Evolutionary conservation across 225 moss, liverwort and hornwort species (phyloP).

Genomic region (Polytrichum formosum): DNA sequence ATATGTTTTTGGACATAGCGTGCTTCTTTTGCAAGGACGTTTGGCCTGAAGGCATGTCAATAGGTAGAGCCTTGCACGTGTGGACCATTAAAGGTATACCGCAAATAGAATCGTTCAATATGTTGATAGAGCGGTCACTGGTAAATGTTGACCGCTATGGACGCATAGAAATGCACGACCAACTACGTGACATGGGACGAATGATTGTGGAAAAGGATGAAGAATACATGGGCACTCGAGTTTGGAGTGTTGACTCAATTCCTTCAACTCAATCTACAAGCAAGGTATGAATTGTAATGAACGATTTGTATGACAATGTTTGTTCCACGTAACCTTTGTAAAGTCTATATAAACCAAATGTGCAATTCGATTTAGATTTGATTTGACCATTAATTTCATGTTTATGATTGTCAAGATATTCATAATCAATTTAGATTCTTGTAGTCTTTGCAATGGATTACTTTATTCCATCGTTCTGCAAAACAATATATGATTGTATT

Average conservation of each 20-base stretch:
- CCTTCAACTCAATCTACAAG: background rate
- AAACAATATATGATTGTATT: too few species aligned
- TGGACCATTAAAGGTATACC: background rate
- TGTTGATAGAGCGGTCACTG: background rate
- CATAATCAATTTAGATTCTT: background rate
- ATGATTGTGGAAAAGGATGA: background rate
- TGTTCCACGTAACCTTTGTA: background rate
- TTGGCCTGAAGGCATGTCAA: background rate
- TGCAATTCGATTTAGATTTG: too few species aligned
- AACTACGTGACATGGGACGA: background rate
- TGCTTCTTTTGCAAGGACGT: background rate
- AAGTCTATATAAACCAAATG: background rate
- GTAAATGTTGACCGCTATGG: background rate
- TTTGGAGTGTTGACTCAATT: background rate
- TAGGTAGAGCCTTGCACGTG: background rate
- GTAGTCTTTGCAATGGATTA: background rate
- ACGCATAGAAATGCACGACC: background rate
- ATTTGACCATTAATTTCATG: background rate
- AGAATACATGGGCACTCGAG: background rate
- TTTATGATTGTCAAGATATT: background rate
- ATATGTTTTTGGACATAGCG: background rate
- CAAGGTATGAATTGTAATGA: background rate
- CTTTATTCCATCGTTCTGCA: background rate
- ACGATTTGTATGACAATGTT: background rate
- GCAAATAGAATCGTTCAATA: background rate